Evolutionary conservation across 495 filamentous ascomycete species (phyloP).

Genomic region (Cairneyella variabilis): DNA sequence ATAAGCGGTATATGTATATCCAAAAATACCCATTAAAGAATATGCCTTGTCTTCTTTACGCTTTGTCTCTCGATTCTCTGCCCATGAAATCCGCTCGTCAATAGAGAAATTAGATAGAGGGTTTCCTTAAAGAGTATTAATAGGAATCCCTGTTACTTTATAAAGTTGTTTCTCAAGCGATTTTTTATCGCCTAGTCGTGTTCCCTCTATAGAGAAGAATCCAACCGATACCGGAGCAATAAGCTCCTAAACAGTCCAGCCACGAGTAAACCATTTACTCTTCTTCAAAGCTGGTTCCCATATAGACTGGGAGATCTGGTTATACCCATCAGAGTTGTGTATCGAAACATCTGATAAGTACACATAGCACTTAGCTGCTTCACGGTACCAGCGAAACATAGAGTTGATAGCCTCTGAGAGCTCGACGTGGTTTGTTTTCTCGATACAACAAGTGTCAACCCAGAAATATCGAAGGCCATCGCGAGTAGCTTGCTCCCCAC

Average conservation of each 20-base stretch:
- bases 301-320: not conserved
- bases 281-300: not conserved
- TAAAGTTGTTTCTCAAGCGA: slow-evolving; percentile 21
- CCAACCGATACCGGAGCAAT: slow-evolving; percentile 3
- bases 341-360: too few species aligned
- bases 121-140: slow-evolving; percentile 17
- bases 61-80: slow-evolving; percentile 28
- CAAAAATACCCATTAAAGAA: slow-evolving; percentile 29
- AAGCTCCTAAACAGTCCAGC: too few species aligned
- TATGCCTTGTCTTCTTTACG: too few species aligned
- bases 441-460: too few species aligned
- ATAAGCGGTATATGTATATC: too few species aligned
- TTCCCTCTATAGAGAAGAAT: slow-evolving; percentile 25
- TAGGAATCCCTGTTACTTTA: slow-evolving; percentile 26
- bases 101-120: slow-evolving; percentile 20
- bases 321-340: not conserved
- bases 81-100: too few species aligned
- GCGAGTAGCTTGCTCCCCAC: not conserved
- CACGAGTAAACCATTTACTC: too few species aligned
- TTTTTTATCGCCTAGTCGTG: slow-evolving; percentile 25
- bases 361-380: too few species aligned
- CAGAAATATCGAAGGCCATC: slow-evolving; percentile 12
- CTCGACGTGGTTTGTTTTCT: too few species aligned
- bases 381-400: too few species aligned
- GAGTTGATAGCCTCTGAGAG: too few species aligned